Percentiles rank a stretch among this genome's conserved stretches.
Evolutionary conservation across 495 filamentous ascomycete genomes (phyloP).

Genomic region (Viridothelium virens): DNA sequence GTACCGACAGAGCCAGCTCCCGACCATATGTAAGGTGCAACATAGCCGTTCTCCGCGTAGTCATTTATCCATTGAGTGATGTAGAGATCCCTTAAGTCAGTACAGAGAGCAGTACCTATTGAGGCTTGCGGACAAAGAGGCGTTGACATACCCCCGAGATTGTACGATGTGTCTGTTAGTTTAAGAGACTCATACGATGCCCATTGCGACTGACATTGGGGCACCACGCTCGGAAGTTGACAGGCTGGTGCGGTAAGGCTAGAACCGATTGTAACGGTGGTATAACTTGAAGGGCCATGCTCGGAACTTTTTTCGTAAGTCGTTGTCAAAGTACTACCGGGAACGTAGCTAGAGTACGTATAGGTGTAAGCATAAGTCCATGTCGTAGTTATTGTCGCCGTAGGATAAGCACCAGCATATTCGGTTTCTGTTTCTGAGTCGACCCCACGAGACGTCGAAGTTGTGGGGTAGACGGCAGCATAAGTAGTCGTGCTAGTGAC

Average conservation of each 20-base stretch:
- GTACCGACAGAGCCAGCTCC: not conserved
- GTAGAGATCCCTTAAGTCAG: not conserved
- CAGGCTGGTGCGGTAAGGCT: not conserved
- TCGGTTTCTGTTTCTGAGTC: not conserved
- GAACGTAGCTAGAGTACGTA: not conserved
- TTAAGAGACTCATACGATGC: not conserved
- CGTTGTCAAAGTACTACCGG: not conserved
- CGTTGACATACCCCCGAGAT: not conserved
- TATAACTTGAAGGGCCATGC: not conserved
- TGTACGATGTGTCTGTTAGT: not conserved
- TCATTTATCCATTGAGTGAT: not conserved
- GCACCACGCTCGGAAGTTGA: conserved; percentile 7
- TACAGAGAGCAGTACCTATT: not conserved
- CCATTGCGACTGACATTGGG: conserved; percentile 11
- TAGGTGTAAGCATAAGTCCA: not conserved
- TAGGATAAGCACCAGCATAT: not conserved
- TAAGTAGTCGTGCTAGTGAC: not conserved
- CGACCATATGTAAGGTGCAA: not conserved
- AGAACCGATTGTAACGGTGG: not conserved
- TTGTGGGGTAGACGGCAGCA: not conserved
- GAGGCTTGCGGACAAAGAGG: not conserved
- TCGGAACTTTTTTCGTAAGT: not conserved
- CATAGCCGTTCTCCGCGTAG: not conserved
- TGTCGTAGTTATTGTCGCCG: not conserved
- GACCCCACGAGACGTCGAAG: not conserved